Conservation (phyloP, 2,329 filamentous ascomycete genomes). For the Verticillium isaacii region DNA sequence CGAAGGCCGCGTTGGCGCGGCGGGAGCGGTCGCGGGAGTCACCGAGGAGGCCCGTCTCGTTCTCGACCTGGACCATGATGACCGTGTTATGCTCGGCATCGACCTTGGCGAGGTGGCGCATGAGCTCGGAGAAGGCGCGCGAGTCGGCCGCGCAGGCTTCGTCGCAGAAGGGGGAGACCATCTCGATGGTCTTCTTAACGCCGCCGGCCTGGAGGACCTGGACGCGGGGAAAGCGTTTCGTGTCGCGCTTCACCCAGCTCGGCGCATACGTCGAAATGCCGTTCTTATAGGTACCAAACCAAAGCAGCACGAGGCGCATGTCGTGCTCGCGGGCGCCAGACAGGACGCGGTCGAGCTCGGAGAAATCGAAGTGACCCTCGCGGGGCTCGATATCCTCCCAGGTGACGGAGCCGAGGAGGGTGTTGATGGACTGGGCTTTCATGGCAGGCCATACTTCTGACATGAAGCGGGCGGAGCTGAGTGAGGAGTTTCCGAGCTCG, state of each 20-base stretch:
- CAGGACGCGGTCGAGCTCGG: slow-evolving; percentile 27
- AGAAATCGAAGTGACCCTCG: slow-evolving; percentile 28
- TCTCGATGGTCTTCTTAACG: slow-evolving; percentile 24
- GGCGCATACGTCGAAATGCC: slow-evolving; percentile 30
- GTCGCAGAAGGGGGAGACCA: slow-evolving; percentile 24
- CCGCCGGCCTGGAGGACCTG: slow-evolving; percentile 25
- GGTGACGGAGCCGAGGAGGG: slow-evolving; percentile 27
- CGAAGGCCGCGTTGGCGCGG: slow-evolving; percentile 35
- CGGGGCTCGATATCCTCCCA: slow-evolving; percentile 32
- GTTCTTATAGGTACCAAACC: slow-evolving; percentile 35
- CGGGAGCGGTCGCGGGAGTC: slow-evolving; percentile 43
- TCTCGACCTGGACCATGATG: slow-evolving; percentile 54
- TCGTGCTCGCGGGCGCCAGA: slow-evolving; percentile 22
- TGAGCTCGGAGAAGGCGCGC: slow-evolving; percentile 24
- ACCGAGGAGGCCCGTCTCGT: slow-evolving; percentile 46
- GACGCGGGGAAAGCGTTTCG: slow-evolving; percentile 28
- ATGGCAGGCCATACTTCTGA: slow-evolving; percentile 22
- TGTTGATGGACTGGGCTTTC: slow-evolving; percentile 28
- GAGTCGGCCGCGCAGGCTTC: slow-evolving; percentile 24
- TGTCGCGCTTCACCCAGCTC: slow-evolving; percentile 27
- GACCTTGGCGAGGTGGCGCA: slow-evolving; percentile 30
- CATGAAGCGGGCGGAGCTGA: slow-evolving; percentile 28
- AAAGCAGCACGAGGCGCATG: slow-evolving; percentile 30
- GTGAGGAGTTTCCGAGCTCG: slow-evolving; percentile 31
- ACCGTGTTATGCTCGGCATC: slow-evolving; percentile 43